Evolutionary conservation across 1,284 basidiomycete species (phyloP).

Genomic region (Ustilago vetiveriae): DNA sequence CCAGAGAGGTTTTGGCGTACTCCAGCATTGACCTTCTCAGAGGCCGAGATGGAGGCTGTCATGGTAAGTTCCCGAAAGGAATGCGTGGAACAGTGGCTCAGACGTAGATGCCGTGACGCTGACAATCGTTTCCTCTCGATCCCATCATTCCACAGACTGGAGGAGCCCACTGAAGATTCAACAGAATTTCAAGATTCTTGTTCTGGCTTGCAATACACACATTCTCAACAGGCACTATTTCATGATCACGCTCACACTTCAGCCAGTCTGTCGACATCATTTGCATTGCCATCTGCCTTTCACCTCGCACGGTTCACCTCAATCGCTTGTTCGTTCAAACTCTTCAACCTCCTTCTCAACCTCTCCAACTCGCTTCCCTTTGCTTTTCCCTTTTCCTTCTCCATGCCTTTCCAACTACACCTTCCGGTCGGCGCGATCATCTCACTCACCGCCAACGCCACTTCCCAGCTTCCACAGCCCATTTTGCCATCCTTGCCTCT

Average conservation of each 20-base stretch:
- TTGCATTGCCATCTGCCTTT: not conserved
- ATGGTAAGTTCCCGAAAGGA: conserved; percentile 57
- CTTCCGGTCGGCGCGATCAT: conserved; percentile 18
- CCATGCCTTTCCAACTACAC: conserved; percentile 6
- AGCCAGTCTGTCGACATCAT: too few species aligned
- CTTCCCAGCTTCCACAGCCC: conserved; percentile 30
- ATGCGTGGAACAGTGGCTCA: too few species aligned
- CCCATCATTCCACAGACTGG: conserved; percentile 19
- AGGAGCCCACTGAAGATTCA: conserved; percentile 21
- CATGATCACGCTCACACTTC: too few species aligned
- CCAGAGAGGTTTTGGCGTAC: conserved; percentile 64
- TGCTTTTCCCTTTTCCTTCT: not conserved
- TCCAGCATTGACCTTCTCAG: conserved; percentile 41
- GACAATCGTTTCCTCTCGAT: too few species aligned
- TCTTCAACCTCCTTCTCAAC: conserved; percentile 24
- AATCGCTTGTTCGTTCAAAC: conserved; percentile 19
- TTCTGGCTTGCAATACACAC: too few species aligned
- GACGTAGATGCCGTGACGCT: too few species aligned
- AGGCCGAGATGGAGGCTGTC: conserved; percentile 63
- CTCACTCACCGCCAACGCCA: conserved; percentile 23
- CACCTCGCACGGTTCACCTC: conserved; percentile 25
- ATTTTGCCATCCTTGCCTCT: conserved; percentile 22
- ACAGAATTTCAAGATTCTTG: too few species aligned
- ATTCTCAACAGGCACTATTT: not conserved
- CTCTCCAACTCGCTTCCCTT: conserved; percentile 18